Evolutionary conservation across 352 stramenopile genomes (phyloP).

Genomic region (Globisporangium ultimum): DNA sequence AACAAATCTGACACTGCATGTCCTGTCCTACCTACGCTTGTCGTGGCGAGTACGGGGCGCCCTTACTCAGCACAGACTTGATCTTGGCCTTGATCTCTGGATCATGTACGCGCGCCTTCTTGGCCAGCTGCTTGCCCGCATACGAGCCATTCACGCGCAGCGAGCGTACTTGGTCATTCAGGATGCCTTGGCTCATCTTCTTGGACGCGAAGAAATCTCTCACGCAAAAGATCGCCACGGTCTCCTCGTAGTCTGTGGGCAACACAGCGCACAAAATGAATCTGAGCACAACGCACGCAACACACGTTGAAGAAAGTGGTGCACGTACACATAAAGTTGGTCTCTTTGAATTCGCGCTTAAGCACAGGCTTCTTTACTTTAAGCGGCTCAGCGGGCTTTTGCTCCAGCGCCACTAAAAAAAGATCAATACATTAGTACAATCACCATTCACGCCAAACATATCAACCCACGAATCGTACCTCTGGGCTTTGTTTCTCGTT

Average conservation of each 20-base stretch:
- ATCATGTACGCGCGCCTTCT: constrained; percentile 23
- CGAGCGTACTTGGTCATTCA: constrained; percentile 73
- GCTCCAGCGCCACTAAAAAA: constrained; percentile 7
- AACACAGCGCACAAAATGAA: not conserved
- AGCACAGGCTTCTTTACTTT: constrained; percentile 46
- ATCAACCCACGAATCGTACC: constrained; percentile 5
- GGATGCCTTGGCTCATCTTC: constrained; percentile 62
- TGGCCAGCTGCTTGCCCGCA: constrained; percentile 22
- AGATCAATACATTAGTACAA: not conserved
- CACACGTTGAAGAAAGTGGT: not conserved
- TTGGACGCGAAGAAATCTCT: constrained; percentile 70
- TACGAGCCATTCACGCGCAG: constrained; percentile 47
- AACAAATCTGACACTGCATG: not conserved
- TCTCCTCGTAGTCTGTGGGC: constrained; percentile 66
- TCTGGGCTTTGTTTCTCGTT: constrained; percentile 20
- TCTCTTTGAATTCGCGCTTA: constrained; percentile 80
- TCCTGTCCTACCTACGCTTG: constrained; percentile 7
- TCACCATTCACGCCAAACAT: not conserved
- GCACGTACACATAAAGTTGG: constrained; percentile 64
- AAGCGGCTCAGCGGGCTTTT: constrained; percentile 1
- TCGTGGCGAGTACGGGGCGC: constrained; percentile 25
- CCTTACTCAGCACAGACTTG: constrained; percentile 26
- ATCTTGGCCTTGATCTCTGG: constrained; percentile 39
- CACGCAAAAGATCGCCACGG: constrained; percentile 73
- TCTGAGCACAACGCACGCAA: not conserved